phyloP scores from a whole-genome alignment of 2,329 filamentous ascomycete species.

The Aureobasidium sp. region DNA sequence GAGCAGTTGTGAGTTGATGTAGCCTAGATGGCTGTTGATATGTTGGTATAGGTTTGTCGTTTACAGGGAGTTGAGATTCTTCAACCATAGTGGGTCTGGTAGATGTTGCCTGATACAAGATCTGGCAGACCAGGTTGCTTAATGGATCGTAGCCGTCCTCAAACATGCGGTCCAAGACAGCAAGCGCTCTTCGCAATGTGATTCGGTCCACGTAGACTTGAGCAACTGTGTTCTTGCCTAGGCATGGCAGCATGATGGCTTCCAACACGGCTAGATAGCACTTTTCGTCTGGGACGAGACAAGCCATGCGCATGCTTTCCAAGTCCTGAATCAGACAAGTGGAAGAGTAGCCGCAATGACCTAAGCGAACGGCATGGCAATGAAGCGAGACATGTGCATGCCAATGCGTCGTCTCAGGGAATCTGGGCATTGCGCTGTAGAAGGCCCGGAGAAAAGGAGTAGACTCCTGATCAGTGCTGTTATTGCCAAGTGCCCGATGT shows the following conservation, averaged over 20 bases:
- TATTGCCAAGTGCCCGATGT: slow-evolving; percentile 24
- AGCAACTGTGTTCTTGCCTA: not conserved
- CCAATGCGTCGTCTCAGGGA: slow-evolving; percentile 24
- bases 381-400: slow-evolving; percentile 29
- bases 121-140: slow-evolving; percentile 39
- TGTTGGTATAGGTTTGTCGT: slow-evolving; percentile 4
- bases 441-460: slow-evolving; percentile 37
- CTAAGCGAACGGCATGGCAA: slow-evolving; percentile 28
- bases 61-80: not conserved
- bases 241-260: slow-evolving; percentile 27
- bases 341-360: slow-evolving; percentile 30
- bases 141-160: slow-evolving; percentile 33
- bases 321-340: slow-evolving; percentile 28
- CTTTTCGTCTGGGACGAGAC: slow-evolving; percentile 26
- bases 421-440: slow-evolving; percentile 24
- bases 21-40: slow-evolving; percentile 27
- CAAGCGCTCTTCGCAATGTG: slow-evolving; percentile 23
- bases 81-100: not conserved
- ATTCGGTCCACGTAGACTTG: slow-evolving; percentile 20
- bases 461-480: slow-evolving; percentile 29
- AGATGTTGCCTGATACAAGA: slow-evolving; percentile 24
- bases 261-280: slow-evolving; percentile 28
- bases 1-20: slow-evolving; percentile 32
- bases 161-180: slow-evolving; percentile 34
- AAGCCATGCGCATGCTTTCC: slow-evolving; percentile 26